Conservation (phyloP, 1,284 basidiomycete genomes). For the Laetiporus sulphureus region DNA sequence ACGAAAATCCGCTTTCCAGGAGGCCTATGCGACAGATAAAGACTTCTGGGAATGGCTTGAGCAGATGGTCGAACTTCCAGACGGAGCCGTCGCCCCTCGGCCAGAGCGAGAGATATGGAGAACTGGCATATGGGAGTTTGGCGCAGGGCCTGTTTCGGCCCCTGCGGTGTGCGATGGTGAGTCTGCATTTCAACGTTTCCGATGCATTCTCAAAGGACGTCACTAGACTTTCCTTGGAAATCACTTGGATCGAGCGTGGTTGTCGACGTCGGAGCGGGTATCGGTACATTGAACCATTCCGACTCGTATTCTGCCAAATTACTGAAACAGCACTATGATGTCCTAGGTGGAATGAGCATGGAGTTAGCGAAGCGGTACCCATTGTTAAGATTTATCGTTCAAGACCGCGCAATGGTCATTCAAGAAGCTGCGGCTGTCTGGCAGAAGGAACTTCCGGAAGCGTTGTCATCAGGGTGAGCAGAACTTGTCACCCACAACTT, state of each 20-base stretch:
- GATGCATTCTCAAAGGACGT: not conserved
- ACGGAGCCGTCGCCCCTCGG: conserved; percentile 1
- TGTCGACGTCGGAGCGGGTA: conserved; percentile 18
- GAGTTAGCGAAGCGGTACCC: conserved; percentile 10
- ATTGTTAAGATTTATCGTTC: conserved; percentile 14
- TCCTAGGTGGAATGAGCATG: conserved; percentile 9
- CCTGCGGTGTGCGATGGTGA: not conserved
- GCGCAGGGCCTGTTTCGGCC: not conserved
- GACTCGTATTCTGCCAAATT: not conserved
- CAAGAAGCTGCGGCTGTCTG: conserved; percentile 9
- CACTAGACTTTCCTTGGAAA: conserved; percentile 15
- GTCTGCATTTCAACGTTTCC: not conserved
- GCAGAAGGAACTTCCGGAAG: conserved; percentile 6
- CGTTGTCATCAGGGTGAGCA: conserved; percentile 3
- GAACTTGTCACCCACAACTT: conserved; percentile 23
- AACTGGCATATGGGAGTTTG: conserved; percentile 7
- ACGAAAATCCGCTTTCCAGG: conserved; percentile 4
- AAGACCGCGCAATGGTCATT: conserved; percentile 12
- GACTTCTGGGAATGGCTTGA: conserved; percentile 11
- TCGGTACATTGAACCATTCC: conserved; percentile 7
- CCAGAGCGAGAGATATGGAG: not conserved
- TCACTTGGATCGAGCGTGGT: conserved; percentile 7
- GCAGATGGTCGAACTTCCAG: conserved; percentile 3
- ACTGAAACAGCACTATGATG: not conserved
- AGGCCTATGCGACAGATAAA: not conserved